A percentile compares a stretch with the other conserved stretches of the same genome.
phyloP scores from a whole-genome alignment of 2,329 filamentous ascomycete genomes.

The Neophaeococcomyces aloes region DNA sequence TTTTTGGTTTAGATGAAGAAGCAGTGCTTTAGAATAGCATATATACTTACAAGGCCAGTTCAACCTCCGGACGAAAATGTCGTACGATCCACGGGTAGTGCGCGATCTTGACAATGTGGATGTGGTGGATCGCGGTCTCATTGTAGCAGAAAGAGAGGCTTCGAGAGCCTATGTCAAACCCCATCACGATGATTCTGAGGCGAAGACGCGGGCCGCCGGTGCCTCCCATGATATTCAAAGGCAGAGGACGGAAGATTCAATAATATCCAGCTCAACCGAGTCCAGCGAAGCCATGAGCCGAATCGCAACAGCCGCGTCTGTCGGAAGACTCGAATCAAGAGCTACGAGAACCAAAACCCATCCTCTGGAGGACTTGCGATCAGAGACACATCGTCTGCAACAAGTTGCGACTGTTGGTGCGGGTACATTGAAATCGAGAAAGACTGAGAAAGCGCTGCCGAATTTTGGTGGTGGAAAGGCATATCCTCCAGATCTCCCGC shows the following conservation, averaged over 20 bases:
- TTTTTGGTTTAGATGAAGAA: too few relatives aligned
- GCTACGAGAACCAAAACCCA: constrained; percentile 18
- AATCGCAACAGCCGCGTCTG: constrained; percentile 17
- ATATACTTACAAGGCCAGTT: too few relatives aligned
- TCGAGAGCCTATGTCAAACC: constrained; percentile 17
- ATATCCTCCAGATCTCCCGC: constrained; percentile 45
- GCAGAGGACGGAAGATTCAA: constrained; percentile 14
- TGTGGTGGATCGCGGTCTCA: constrained; percentile 27
- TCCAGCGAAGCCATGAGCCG: constrained; percentile 15
- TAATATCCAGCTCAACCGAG: constrained; percentile 21
- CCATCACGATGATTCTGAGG: constrained; percentile 9
- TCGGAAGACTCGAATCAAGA: constrained; percentile 8
- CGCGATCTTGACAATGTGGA: constrained; percentile 25
- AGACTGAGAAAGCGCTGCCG: constrained; percentile 28
- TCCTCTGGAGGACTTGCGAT: constrained; percentile 20
- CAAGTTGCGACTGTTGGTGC: constrained; percentile 35
- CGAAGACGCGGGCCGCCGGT: constrained; percentile 3
- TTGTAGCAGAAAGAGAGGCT: constrained; percentile 28
- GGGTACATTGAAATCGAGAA: constrained; percentile 22
- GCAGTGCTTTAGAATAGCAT: too few relatives aligned
- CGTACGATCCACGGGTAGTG: background rate
- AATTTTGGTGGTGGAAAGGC: constrained; percentile 45
- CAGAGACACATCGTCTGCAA: constrained; percentile 25
- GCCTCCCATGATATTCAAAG: constrained; percentile 6
- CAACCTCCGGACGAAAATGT: too few relatives aligned